Evolutionary conservation across 495 filamentous ascomycete genomes (phyloP).

Genomic region (Apodospora peruviana): DNA sequence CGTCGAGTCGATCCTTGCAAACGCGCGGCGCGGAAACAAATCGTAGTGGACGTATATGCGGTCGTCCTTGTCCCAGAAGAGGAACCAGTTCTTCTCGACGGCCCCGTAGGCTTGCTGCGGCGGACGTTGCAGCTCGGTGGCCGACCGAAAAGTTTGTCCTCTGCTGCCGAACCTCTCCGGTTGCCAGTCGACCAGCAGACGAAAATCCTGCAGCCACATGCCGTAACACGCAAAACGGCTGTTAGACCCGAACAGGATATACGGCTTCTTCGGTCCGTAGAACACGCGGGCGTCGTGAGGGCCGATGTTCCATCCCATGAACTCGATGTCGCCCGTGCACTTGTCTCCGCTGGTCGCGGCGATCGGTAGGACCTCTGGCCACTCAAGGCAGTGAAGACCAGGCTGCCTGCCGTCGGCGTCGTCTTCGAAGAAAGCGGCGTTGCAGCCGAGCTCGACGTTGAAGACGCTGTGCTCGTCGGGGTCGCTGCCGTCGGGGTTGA

Average conservation of each 20-base stretch:
- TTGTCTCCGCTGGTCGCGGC: conserved; percentile 33
- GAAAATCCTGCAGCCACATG: conserved; percentile 46
- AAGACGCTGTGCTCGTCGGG: conserved; percentile 9
- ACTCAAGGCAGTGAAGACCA: conserved; percentile 31
- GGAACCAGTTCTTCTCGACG: conserved; percentile 54
- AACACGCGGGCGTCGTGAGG: conserved; percentile 51
- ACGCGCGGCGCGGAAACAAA: conserved; percentile 38
- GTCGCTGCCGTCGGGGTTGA: conserved; percentile 9
- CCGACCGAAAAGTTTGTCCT: conserved; percentile 28
- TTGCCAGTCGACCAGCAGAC: conserved; percentile 39
- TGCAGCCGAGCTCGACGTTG: conserved; percentile 41
- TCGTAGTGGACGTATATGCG: conserved; percentile 47
- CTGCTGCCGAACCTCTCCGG: conserved; percentile 6
- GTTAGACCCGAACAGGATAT: conserved; percentile 45
- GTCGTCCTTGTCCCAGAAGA: conserved; percentile 46
- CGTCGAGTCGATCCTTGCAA: conserved; percentile 34
- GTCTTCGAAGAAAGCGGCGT: conserved; percentile 33
- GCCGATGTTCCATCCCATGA: conserved; percentile 33
- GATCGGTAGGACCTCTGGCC: conserved; percentile 34
- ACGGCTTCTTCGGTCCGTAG: conserved; percentile 42
- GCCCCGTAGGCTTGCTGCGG: conserved; percentile 21
- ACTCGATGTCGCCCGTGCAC: conserved; percentile 33
- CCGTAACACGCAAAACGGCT: conserved; percentile 46
- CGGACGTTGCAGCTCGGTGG: conserved; percentile 44
- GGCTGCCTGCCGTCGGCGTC: not conserved